Percentiles rank a stretch among this genome's conserved stretches.
Evolutionary conservation across 495 filamentous ascomycete species (phyloP).

Genomic region (Lophiostoma macrostomum): DNA sequence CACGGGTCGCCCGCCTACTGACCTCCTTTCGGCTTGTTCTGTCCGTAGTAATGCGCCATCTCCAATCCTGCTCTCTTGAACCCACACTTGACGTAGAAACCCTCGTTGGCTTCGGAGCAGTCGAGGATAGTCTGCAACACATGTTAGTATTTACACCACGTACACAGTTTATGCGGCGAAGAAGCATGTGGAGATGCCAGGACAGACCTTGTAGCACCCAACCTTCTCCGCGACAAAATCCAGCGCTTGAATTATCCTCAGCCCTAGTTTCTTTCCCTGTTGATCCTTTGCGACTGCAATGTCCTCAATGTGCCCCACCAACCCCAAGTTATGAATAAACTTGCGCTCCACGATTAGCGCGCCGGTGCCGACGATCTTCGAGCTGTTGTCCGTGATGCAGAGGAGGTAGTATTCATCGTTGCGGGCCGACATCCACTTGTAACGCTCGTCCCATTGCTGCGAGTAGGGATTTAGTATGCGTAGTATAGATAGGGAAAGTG

Average conservation of each 20-base stretch:
- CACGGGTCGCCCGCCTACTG: not conserved
- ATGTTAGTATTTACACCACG: conserved; percentile 40
- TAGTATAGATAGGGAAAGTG: conserved; percentile 18
- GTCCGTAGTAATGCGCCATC: conserved; percentile 93
- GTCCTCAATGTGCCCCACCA: conserved; percentile 97
- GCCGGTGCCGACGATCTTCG: conserved; percentile 78
- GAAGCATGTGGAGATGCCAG: conserved; percentile 46
- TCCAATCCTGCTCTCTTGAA: conserved; percentile 90
- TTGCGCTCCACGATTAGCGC: conserved; percentile 82
- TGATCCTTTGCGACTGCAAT: conserved; percentile 92
- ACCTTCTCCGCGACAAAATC: conserved; percentile 81
- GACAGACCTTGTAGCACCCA: conserved; percentile 80
- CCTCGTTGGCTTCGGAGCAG: conserved; percentile 83
- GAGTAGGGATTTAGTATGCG: not conserved
- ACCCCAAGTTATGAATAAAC: conserved; percentile 71
- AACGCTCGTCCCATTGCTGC: conserved; percentile 66
- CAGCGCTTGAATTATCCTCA: conserved; percentile 89
- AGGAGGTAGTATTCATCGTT: conserved; percentile 82
- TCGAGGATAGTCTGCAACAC: conserved; percentile 59
- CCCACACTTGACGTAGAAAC: conserved; percentile 98
- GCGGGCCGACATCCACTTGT: conserved; percentile 75
- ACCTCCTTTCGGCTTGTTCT: conserved; percentile 32
- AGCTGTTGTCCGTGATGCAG: conserved; percentile 70
- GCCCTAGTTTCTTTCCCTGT: conserved; percentile 93
- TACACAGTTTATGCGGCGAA: no score